Percentiles rank a stretch among this genome's conserved stretches.
These are phyloP conservation scores for Globisporangium heterothallicum DNA, from an alignment of 352 stramenopile species.

Conservation along the genomic window DNA sequence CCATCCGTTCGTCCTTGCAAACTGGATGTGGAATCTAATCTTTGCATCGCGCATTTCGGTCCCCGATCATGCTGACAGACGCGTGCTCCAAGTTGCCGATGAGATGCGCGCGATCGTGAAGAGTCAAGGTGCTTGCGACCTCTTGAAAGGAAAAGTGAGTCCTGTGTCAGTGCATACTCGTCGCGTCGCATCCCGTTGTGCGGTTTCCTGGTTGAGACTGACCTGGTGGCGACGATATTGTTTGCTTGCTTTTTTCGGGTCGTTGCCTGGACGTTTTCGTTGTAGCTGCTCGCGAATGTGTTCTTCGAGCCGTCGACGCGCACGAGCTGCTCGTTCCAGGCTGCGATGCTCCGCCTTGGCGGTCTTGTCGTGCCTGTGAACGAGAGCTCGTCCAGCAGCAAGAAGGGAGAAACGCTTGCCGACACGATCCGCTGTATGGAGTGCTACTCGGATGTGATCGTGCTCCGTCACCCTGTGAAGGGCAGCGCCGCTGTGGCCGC, in stretches of 20 bases:
- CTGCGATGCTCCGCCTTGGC: constrained; percentile 95
- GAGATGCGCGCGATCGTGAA: constrained; percentile 84
- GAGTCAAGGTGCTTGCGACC: constrained; percentile 54
- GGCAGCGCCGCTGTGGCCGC: constrained; percentile 81
- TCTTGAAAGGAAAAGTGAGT: constrained; percentile 79
- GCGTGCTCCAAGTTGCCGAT: constrained; percentile 66
- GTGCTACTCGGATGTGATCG: constrained; percentile 95
- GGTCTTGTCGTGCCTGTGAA: constrained; percentile 94
- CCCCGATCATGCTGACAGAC: constrained; percentile 36
- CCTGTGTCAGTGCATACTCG: no score
- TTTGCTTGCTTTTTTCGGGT: neutral
- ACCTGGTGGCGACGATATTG: neutral
- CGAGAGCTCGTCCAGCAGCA: constrained; percentile 90
- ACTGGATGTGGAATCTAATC: neutral
- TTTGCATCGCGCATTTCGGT: neutral
- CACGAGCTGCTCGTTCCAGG: constrained; percentile 97
- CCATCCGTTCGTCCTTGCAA: constrained; percentile 3
- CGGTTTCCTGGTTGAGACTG: neutral
- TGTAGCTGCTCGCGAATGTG: constrained; percentile 91
- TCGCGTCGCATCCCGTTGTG: neutral
- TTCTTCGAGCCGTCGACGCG: constrained; percentile 99
- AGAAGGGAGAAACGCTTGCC: constrained; percentile 98
- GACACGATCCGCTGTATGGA: constrained; percentile 96
- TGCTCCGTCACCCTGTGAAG: constrained; percentile 93
- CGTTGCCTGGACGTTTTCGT: neutral